Percentiles rank a stretch among this genome's conserved stretches.
phyloP scores from a whole-genome alignment of 2,329 filamentous ascomycete species.

The Sporothrix sp. region DNA sequence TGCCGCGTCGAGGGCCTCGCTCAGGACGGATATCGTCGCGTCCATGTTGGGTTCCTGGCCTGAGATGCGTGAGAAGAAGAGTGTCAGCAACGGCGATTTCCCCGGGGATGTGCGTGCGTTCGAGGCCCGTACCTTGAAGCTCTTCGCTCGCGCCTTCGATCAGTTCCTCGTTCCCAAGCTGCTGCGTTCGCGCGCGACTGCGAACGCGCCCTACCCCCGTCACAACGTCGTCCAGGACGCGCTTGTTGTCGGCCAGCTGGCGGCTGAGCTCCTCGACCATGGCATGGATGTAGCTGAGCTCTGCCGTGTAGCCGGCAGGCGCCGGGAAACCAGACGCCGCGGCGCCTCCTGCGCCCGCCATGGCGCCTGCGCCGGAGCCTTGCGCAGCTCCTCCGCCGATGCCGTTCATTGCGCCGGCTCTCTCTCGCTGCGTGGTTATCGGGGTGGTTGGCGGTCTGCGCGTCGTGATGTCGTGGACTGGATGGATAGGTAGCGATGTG shows the following conservation, averaged over 20 bases:
- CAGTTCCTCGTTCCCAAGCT: slow-evolving; percentile 48
- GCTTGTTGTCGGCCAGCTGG: slow-evolving; percentile 51
- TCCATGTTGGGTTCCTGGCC: slow-evolving; percentile 44
- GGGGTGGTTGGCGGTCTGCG: not conserved
- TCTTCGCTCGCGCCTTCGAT: slow-evolving; percentile 46
- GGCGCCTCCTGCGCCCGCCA: slow-evolving; percentile 21
- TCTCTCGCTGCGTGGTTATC: not conserved
- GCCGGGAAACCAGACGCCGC: slow-evolving; percentile 44
- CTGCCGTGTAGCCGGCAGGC: slow-evolving; percentile 58
- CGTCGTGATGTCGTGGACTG: not conserved
- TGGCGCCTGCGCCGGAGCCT: slow-evolving; percentile 1
- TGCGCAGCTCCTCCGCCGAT: slow-evolving; percentile 6
- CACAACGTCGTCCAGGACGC: slow-evolving; percentile 54
- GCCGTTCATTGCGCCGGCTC: slow-evolving; percentile 12
- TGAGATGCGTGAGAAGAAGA: slow-evolving; percentile 22
- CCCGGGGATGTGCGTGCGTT: not conserved
- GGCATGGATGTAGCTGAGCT: slow-evolving; percentile 57
- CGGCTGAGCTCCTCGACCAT: slow-evolving; percentile 59
- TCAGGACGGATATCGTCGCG: slow-evolving; percentile 49
- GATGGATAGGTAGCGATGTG: not conserved
- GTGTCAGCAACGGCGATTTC: slow-evolving; percentile 1
- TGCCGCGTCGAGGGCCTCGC: slow-evolving; percentile 52
- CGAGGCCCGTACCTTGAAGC: slow-evolving; percentile 39
- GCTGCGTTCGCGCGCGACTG: slow-evolving; percentile 42
- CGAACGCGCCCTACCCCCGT: slow-evolving; percentile 53